Conservation (phyloP, 164 flowering plant species). For the Chloranthus sessilifolius region DNA sequence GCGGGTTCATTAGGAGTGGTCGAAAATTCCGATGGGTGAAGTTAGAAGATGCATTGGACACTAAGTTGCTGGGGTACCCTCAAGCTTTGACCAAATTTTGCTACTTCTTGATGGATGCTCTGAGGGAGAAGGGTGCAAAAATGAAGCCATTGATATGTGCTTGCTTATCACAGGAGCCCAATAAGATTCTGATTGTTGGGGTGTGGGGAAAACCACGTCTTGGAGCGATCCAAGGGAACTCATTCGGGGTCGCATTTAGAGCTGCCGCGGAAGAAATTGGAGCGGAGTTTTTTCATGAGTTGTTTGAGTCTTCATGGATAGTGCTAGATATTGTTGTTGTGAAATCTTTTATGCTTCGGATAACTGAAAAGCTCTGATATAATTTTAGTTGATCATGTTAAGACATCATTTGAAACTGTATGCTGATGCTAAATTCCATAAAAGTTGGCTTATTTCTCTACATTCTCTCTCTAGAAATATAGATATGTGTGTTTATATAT, state of each 20-base stretch:
- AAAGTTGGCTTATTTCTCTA: too few relatives aligned
- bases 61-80: constrained; percentile 74
- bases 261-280: constrained; percentile 82
- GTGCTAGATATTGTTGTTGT: constrained; percentile 58
- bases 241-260: constrained; percentile 86
- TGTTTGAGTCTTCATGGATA: constrained; percentile 95
- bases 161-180: constrained; percentile 59
- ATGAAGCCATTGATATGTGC: constrained; percentile 93
- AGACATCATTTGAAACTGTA: too few relatives aligned
- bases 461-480: too few relatives aligned
- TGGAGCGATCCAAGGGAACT: constrained; percentile 84
- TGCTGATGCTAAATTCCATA: too few relatives aligned
- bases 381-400: too few relatives aligned
- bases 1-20: constrained; percentile 81
- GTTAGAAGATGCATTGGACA: constrained; percentile 79
- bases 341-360: constrained; percentile 79
- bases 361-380: constrained; percentile 70
- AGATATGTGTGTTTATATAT: too few relatives aligned
- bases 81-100: constrained; percentile 94
- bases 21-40: constrained; percentile 94
- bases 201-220: constrained; percentile 85
- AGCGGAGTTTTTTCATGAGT: constrained; percentile 77
- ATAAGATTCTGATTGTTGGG: constrained; percentile 74
- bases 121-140: constrained; percentile 82
- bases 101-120: constrained; percentile 88